Conservation (phyloP, 495 filamentous ascomycete species). For the Penicillium atrosanguineum region DNA sequence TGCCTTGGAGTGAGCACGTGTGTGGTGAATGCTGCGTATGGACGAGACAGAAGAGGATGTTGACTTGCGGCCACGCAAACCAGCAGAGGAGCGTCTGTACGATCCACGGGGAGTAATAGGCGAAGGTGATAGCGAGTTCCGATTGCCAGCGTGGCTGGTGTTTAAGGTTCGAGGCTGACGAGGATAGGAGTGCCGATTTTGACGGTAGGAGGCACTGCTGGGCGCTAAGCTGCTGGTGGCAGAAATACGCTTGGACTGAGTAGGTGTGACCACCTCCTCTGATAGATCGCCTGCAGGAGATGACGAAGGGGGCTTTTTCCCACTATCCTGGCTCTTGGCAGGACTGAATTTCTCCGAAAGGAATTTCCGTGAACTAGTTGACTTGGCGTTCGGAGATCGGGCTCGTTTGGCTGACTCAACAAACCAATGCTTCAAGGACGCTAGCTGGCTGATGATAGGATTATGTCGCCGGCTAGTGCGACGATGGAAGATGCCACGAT, state of each 20-base stretch:
- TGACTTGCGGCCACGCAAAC: slow-evolving; percentile 87
- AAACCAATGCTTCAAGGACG: slow-evolving; percentile 87
- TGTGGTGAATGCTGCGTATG: slow-evolving; percentile 84
- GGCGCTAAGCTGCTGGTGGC: slow-evolving; percentile 46
- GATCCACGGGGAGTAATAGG: slow-evolving; percentile 86
- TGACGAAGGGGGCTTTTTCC: slow-evolving; percentile 26
- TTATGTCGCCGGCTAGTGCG: slow-evolving; percentile 58
- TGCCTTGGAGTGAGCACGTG: slow-evolving; percentile 86
- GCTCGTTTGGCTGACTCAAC: slow-evolving; percentile 73
- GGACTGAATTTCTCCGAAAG: slow-evolving; percentile 44
- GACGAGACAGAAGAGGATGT: slow-evolving; percentile 95
- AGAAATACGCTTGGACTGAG: slow-evolving; percentile 44
- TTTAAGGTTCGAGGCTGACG: slow-evolving; percentile 51
- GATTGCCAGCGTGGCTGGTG: slow-evolving; percentile 56
- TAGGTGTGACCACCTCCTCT: slow-evolving; percentile 35
- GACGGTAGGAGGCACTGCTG: slow-evolving; percentile 46
- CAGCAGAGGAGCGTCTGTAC: slow-evolving; percentile 69
- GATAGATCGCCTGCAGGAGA: slow-evolving; percentile 22
- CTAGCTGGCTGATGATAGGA: slow-evolving; percentile 72
- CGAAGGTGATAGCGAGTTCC: slow-evolving; percentile 83
- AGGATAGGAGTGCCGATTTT: slow-evolving; percentile 46
- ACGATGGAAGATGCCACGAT: slow-evolving; percentile 53
- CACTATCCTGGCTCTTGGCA: slow-evolving; percentile 39
- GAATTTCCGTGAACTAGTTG: slow-evolving; percentile 36
- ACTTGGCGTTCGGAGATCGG: slow-evolving; percentile 57